Conservation (phyloP, 2,329 filamentous ascomycete genomes). For the Colletotrichum euphorbiae region DNA sequence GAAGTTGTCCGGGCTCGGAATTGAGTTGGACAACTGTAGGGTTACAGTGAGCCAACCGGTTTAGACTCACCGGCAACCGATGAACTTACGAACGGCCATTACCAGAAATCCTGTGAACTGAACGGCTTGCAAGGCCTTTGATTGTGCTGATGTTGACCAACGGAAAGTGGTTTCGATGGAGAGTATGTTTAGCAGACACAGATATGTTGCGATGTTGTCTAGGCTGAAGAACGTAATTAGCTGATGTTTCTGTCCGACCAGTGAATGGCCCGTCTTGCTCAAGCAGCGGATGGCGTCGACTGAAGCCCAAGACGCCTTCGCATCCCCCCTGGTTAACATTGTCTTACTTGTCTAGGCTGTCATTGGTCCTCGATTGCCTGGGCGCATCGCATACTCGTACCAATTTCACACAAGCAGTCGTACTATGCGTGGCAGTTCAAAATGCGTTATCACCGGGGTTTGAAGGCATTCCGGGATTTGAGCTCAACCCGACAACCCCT, state of each 20-base stretch:
- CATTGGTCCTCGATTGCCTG: not conserved
- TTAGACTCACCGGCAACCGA: not conserved
- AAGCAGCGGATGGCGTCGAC: not conserved
- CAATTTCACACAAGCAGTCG: not conserved
- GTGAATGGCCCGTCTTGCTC: not conserved
- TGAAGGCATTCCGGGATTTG: constrained; percentile 42
- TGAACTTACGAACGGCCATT: constrained; percentile 15
- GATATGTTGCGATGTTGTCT: too few relatives aligned
- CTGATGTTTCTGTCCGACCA: too few relatives aligned
- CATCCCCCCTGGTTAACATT: not conserved
- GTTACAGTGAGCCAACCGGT: not conserved
- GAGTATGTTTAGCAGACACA: too few relatives aligned
- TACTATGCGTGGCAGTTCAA: not conserved
- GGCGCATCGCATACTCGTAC: not conserved
- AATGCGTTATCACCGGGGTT: constrained; percentile 28
- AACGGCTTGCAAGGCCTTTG: too few relatives aligned
- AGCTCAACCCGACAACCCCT: constrained; percentile 22
- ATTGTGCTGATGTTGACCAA: too few relatives aligned
- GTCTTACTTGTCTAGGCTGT: not conserved
- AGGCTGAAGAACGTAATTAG: too few relatives aligned
- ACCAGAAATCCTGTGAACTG: not conserved
- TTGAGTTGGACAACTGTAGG: constrained; percentile 3
- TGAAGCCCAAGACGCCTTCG: not conserved
- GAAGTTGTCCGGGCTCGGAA: constrained; percentile 80
- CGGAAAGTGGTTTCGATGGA: too few relatives aligned